A percentile compares a stretch with the other conserved stretches of the same genome.
Conservation (phyloP, 116 monocot species). For the Thalassia testudinum region DNA sequence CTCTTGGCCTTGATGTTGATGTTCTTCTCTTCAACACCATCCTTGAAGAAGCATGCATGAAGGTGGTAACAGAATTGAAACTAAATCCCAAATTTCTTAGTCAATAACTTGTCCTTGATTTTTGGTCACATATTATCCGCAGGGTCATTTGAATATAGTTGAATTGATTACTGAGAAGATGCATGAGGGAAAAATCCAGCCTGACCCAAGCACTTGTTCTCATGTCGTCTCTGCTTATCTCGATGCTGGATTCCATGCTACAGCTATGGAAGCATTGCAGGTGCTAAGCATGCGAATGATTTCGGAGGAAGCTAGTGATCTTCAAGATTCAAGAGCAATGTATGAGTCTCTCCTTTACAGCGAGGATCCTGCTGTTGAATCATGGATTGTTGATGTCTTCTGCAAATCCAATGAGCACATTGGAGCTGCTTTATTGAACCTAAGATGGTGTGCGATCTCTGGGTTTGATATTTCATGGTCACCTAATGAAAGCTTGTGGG, state of each 20-base stretch:
- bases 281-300: conserved; percentile 92
- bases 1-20: conserved; percentile 41
- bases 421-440: conserved; percentile 55
- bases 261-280: conserved; percentile 77
- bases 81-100: neutral
- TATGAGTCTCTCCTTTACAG: conserved; percentile 53
- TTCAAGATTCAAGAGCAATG: conserved; percentile 20
- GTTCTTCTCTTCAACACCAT: conserved; percentile 62
- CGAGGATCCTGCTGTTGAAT: conserved; percentile 64
- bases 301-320: conserved; percentile 29
- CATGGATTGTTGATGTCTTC: conserved; percentile 39
- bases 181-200: conserved; percentile 45
- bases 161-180: conserved; percentile 52
- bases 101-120: neutral
- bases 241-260: conserved; percentile 31
- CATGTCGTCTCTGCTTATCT: conserved; percentile 48
- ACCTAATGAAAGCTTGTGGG: conserved; percentile 63
- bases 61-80: conserved; percentile 16
- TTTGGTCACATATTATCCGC: neutral
- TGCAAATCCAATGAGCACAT: conserved; percentile 36
- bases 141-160: conserved; percentile 58
- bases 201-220: conserved; percentile 65
- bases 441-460: conserved; percentile 52
- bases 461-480: conserved; percentile 51
- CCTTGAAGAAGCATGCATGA: conserved; percentile 40